These are phyloP conservation scores for Blastomyces emzantsi DNA, from an alignment of 2,329 filamentous ascomycete species.

Conservation along the genomic window DNA sequence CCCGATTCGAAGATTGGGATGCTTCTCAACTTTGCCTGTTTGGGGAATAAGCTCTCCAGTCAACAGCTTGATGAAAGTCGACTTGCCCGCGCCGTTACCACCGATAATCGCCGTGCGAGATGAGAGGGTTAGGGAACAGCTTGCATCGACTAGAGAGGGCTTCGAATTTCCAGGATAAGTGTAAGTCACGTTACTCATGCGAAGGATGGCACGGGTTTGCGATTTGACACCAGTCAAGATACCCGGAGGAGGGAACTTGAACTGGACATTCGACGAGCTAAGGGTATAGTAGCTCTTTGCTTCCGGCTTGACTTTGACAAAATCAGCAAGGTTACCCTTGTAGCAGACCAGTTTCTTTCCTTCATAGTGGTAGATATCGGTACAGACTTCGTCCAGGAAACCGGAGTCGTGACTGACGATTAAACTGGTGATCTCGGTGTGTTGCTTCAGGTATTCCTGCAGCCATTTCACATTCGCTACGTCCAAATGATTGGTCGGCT, in stretches of 20 bases:
- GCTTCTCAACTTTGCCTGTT: slow-evolving; percentile 85
- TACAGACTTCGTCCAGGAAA: slow-evolving; percentile 95
- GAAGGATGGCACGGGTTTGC: slow-evolving; percentile 82
- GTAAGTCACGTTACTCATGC: slow-evolving; percentile 86
- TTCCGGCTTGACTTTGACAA: slow-evolving; percentile 84
- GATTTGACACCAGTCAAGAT: slow-evolving; percentile 95
- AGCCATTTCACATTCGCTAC: slow-evolving; percentile 95
- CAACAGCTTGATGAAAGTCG: slow-evolving; percentile 92
- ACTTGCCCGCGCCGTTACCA: slow-evolving; percentile 96
- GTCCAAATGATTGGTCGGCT: slow-evolving; percentile 98
- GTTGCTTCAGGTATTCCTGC: slow-evolving; percentile 87
- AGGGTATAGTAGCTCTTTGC: slow-evolving; percentile 98
- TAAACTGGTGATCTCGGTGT: slow-evolving; percentile 91
- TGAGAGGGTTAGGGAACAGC: slow-evolving; percentile 78
- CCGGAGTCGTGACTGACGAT: slow-evolving; percentile 98
- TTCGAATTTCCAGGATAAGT: slow-evolving; percentile 86
- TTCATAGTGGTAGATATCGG: slow-evolving; percentile 99
- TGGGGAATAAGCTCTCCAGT: slow-evolving; percentile 86
- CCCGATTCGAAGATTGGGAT: slow-evolving; percentile 95
- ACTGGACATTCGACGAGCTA: slow-evolving; percentile 76
- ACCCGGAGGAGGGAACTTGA: slow-evolving; percentile 96
- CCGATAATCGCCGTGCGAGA: slow-evolving; percentile 95
- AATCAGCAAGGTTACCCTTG: slow-evolving; percentile 47
- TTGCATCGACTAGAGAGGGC: slow-evolving; percentile 77
- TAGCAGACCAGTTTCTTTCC: slow-evolving; percentile 73